Evolutionary conservation across 202 grass and related monocot genomes (phyloP).

Genomic region (Schoenoplectus tabernaemontani): DNA sequence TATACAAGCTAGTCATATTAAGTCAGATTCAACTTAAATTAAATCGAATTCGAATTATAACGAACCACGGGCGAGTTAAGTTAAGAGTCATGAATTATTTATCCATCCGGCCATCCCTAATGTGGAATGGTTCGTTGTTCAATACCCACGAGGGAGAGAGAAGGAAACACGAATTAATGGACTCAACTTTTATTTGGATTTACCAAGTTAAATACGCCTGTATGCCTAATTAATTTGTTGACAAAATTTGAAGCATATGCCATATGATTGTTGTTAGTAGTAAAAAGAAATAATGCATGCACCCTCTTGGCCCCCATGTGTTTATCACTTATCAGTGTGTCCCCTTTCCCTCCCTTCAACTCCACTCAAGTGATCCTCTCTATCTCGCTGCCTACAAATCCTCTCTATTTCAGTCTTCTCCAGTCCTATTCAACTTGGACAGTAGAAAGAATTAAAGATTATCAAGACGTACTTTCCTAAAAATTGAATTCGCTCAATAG

Average conservation of each 20-base stretch:
- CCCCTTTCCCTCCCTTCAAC: conserved; percentile 77
- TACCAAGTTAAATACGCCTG: conserved; percentile 32
- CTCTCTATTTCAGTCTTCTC: neutral
- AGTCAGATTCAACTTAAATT: no score
- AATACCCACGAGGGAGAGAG: conserved; percentile 23
- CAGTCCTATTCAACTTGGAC: neutral
- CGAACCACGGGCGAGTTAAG: no score
- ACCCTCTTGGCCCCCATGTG: conserved; percentile 44
- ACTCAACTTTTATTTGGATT: conserved; percentile 37
- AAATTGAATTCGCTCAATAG: no score
- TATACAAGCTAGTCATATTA: no score
- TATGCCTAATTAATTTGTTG: conserved; percentile 11
- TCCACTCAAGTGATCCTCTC: conserved; percentile 63
- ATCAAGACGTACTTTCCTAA: neutral
- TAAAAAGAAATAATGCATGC: conserved; percentile 30
- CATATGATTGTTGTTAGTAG: conserved; percentile 21
- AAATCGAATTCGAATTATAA: no score
- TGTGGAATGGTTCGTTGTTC: conserved; percentile 5
- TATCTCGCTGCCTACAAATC: conserved; percentile 14
- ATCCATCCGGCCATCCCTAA: no score
- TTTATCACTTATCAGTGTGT: conserved; percentile 73
- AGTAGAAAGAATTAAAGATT: neutral
- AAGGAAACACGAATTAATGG: conserved; percentile 39
- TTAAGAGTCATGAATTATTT: no score
- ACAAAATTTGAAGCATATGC: neutral